Evolutionary conservation across 441 rosid species (phyloP), one percentile per base, ranked within the genome.

Genomic region (Breynia disticha): DNA sequence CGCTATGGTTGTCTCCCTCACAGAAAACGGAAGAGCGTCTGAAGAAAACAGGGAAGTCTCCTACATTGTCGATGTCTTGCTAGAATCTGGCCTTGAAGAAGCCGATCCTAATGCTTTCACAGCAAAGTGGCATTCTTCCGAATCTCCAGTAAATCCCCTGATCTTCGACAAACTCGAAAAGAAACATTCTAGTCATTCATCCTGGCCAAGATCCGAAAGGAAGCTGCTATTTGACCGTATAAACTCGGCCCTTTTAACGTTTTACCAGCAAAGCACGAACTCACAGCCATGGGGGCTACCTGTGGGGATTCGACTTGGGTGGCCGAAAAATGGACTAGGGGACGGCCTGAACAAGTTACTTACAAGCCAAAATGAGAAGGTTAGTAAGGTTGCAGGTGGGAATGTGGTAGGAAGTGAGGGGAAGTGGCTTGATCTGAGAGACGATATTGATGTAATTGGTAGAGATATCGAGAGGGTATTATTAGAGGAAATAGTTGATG

Each of bases 151-250:
- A 62, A 83, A 67, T 48, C 86, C 86, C 20, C 38, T 50, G 14
- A 66, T 86, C 51, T 94, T 90, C 3, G 83, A 87, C 55, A 83
- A 81, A 66, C 82, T 90, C 0, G 99, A 94, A 78, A 78, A 84
- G 67, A 75, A 73, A 59, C 79, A 79, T 66, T 46, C 62, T 3
- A 38, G 45, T 47, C 53, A 54, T 54, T 52, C 60, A 38, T 62
- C 74, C 47, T 75, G 80, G 64, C 63, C 72, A 10, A 79, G 77
- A 69, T 48, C 80, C 11, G 97, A 86, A 46, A 77, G 99, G 59
- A 79, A 67, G 62, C 75, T 90, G 41, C 72, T 86, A 5, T 94
- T 87, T 11, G 90, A 94, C 56, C 76, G 72, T 1, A 68, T 90
- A 54, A 90, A 81, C 63, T 67, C 62, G 7, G 80, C 81, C 50